Evolutionary conservation across 345 rosid species (phyloP), one percentile per base, ranked within the genome.

Genomic region (Reutealis trisperma): DNA sequence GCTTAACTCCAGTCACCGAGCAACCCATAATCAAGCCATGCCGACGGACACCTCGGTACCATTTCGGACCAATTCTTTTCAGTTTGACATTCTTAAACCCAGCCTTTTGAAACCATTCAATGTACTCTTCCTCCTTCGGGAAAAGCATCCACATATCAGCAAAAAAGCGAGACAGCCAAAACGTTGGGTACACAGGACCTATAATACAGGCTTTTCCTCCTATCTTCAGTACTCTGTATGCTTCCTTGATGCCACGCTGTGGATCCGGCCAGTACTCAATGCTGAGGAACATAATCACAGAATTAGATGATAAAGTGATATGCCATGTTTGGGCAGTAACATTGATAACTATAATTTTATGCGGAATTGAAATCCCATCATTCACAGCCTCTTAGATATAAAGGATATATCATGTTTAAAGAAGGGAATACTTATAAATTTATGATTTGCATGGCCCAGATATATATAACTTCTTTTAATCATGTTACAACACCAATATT

Each of bases 11-110:
- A 0, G 84, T 79, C 58, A 84, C 85, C 42, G 87, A 84, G 68
- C 87, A 84, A 44, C 87, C 87, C 83, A 79, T 75, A 55, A 84
- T 84, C 80, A 84, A 78, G 21, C 87, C 84, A 73, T 81, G 84
- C 24, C 85, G 70, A 21, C 83, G 83, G 30, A 79, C 87, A 68
- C 85, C 81, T 6, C 79, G 83, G 22, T 79, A 84, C 84, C 87
- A 84, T 60, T 84, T 81, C 52, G 87, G 87, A 45, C 84, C 84
- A 63, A 81, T 84, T 74, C 83, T 84, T 76, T 84, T 84, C 63
- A 84, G 67, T 57, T 79, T 42, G 41, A 84, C 77, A 73, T 81
- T 74, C 45, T 76, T 81, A 11, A 84, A 84, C n/a, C 85, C 84
- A 64, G 83, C 87, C 73, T 74, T 84, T 57, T 51, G 63, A 54